These are phyloP conservation scores for Lupinus albus DNA, from an alignment of 306 rosid genomes.

Conservation along the genomic window DNA sequence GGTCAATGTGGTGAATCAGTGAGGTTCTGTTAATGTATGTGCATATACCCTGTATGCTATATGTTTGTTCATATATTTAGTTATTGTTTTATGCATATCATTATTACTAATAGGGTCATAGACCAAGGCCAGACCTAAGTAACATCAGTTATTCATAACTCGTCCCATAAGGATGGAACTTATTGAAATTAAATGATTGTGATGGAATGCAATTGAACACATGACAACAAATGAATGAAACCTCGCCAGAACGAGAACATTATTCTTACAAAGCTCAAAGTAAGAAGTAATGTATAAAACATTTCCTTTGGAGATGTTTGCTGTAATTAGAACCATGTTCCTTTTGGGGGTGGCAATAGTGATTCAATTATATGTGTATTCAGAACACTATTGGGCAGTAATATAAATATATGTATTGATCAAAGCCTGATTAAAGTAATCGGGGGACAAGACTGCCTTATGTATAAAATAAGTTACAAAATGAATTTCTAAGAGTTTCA, in stretches of 20 bases:
- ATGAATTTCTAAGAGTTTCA: background rate
- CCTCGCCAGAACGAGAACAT: background rate
- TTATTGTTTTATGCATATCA: background rate
- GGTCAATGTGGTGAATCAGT: background rate
- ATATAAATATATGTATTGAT: background rate
- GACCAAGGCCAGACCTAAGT: background rate
- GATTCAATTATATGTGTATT: background rate
- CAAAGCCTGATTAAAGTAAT: background rate
- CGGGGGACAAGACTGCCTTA: background rate
- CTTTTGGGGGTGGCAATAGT: background rate
- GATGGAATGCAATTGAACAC: conserved; percentile 2
- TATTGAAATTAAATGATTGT: background rate
- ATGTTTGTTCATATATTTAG: background rate
- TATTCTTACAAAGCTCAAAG: conserved; percentile 1
- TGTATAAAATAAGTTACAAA: background rate
- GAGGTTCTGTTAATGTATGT: background rate
- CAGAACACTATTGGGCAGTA: background rate
- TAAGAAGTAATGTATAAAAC: conserved; percentile 16
- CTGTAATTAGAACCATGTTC: background rate
- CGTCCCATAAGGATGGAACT: background rate
- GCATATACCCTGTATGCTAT: background rate
- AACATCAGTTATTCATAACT: background rate
- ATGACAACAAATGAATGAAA: background rate
- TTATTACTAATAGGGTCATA: background rate
- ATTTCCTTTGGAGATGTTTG: background rate